Conservation (phyloP, 495 filamentous ascomycete genomes). For the Penicillium daleae region DNA sequence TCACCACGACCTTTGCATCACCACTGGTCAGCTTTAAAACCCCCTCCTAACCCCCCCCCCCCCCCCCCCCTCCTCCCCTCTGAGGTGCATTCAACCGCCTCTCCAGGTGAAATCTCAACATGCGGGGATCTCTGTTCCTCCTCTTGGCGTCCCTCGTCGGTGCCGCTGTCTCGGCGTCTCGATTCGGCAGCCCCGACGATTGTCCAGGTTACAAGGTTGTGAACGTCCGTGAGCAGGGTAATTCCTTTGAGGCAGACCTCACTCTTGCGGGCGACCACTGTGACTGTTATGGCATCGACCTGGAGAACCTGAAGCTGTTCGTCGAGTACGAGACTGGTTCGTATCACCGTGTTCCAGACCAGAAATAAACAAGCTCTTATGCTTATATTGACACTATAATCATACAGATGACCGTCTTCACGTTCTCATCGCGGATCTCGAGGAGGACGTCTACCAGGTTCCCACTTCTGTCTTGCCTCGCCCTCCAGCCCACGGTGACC, state of each 20-base stretch:
- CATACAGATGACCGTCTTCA: constrained; percentile 71
- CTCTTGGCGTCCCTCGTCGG: constrained; percentile 37
- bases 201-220: constrained; percentile 77
- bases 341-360: constrained; percentile 24
- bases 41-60: neutral
- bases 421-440: constrained; percentile 78
- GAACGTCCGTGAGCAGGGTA: constrained; percentile 57
- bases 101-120: constrained; percentile 21
- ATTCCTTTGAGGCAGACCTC: constrained; percentile 59
- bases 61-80: neutral
- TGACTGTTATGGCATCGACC: constrained; percentile 71
- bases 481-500: constrained; percentile 37
- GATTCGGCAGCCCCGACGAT: constrained; percentile 15
- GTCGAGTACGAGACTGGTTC: constrained; percentile 78
- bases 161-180: constrained; percentile 35
- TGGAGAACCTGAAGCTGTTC: constrained; percentile 65
- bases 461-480: constrained; percentile 72
- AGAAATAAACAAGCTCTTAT: neutral
- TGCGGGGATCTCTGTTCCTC: constrained; percentile 35
- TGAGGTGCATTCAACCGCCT: constrained; percentile 17
- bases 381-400: neutral
- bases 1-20: neutral
- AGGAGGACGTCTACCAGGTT: constrained; percentile 77
- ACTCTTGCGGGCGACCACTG: constrained; percentile 68
- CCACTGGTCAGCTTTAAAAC: constrained; percentile 9